Evolutionary conservation across 2,329 filamentous ascomycete species (phyloP).

Genomic region (Ophiocordyceps camponoti-saundersi): DNA sequence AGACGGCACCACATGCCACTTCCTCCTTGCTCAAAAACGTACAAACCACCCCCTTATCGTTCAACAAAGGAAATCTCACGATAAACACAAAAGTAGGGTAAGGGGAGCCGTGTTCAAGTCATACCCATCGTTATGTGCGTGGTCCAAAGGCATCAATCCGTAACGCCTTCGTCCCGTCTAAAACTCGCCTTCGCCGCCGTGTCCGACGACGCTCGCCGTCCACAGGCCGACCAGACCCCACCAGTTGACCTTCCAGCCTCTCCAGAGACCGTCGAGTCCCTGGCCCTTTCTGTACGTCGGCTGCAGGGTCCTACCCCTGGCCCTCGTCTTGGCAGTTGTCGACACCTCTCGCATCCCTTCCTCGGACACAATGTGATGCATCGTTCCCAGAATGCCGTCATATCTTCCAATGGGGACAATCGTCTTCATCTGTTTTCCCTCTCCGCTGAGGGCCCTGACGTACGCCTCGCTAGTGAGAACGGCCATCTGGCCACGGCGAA

Average conservation of each 20-base stretch:
- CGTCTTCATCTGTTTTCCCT: slow-evolving; percentile 39
- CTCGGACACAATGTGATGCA: slow-evolving; percentile 71
- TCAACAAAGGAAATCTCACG: neutral
- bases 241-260: slow-evolving; percentile 63
- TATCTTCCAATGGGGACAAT: slow-evolving; percentile 71
- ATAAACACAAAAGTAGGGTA: too few species aligned
- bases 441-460: slow-evolving; percentile 27
- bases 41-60: too few species aligned
- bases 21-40: too few species aligned
- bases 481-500: slow-evolving; percentile 72
- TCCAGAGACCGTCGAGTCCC: slow-evolving; percentile 50
- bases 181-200: slow-evolving; percentile 44
- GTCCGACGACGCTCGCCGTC: slow-evolving; percentile 48
- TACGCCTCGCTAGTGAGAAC: slow-evolving; percentile 42
- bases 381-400: slow-evolving; percentile 74
- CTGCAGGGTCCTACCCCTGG: slow-evolving; percentile 12
- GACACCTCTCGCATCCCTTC: slow-evolving; percentile 49
- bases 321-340: slow-evolving; percentile 15
- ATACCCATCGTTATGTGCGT: slow-evolving; percentile 3
- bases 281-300: slow-evolving; percentile 39
- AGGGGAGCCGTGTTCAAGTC: too few species aligned
- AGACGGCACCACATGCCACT: too few species aligned
- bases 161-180: slow-evolving; percentile 11
- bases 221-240: slow-evolving; percentile 62
- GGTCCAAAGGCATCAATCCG: slow-evolving; percentile 16